Conservation (phyloP, 306 rosid genomes). For the Canavalia ensiformis region DNA sequence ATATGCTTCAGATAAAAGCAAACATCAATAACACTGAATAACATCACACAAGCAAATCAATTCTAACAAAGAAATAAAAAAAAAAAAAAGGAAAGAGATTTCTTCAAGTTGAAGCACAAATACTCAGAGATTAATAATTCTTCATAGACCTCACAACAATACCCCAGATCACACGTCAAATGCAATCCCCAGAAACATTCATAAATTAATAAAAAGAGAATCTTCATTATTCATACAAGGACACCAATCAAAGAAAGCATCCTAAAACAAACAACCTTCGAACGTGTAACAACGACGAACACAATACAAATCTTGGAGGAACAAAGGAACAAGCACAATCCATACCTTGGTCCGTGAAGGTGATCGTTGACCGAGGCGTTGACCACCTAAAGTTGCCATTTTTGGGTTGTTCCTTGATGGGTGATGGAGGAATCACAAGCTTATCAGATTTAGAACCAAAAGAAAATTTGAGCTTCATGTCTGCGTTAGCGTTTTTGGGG, state of each 20-base stretch:
- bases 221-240: neutral
- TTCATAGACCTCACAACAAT: slow-evolving; percentile 48
- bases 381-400: slow-evolving; percentile 57
- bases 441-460: slow-evolving; percentile 66
- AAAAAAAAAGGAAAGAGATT: neutral
- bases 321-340: slow-evolving; percentile 22
- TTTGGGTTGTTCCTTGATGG: slow-evolving; percentile 59
- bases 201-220: slow-evolving; percentile 9
- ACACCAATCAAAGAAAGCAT: slow-evolving; percentile 24
- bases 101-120: slow-evolving; percentile 28
- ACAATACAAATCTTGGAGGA: slow-evolving; percentile 34
- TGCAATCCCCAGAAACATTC: slow-evolving; percentile 42
- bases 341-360: slow-evolving; percentile 58
- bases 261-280: slow-evolving; percentile 7
- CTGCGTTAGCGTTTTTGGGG: slow-evolving; percentile 61
- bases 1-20: neutral
- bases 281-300: neutral
- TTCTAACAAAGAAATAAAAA: neutral
- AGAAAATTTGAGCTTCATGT: slow-evolving; percentile 65
- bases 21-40: slow-evolving; percentile 21
- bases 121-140: slow-evolving; percentile 21
- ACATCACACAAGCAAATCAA: slow-evolving; percentile 12
- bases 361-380: slow-evolving; percentile 59
- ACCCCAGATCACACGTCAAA: slow-evolving; percentile 32
- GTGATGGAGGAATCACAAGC: slow-evolving; percentile 68